Evolutionary conservation across 345 rosid species (phyloP), one percentile per base, ranked within the genome.

Genomic region (Anastatica hierochuntica): DNA sequence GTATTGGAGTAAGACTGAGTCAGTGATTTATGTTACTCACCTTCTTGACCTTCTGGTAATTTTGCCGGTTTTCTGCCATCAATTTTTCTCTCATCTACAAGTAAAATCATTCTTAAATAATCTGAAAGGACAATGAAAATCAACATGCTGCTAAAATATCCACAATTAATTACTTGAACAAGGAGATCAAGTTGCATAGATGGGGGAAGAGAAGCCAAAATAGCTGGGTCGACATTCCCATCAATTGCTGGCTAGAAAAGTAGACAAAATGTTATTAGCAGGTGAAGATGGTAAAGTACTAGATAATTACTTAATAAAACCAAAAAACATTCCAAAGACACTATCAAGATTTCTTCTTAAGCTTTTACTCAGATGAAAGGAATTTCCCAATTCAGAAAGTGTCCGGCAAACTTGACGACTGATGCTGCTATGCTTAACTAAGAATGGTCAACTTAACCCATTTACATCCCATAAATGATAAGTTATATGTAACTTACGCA

Each of bases 61-160:
- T 79, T 65, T 92, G 95, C 62, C 95, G 74, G 73, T 92, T 92
- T 74, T 88, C 96, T 52, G 95, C 95, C 90, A 92, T 92, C 80
- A 83, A 67, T 54, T 75, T 76, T 76, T 92, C 98, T 72, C 94
- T 81, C 95, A 92, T 88, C 98, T 92, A 63, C 64, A 67, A 23
- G 53, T 43, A 20, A 59, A 15, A 45, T 33, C 21, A 53, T 65
- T 29, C 65, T 34, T 26, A 27, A 57, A 14, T 15, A 41, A 57
- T 10, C 13, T 14, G 11, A 52, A 42, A 12, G 34, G 48, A 62
- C 23, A 61, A 56, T 36, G 46, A 17, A 45, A 40, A 27, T 60
- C 36, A 53, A 60, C 44, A 46, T 56, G 40, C 51, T 8, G 44
- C 16, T 16, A 64, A 55, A 23, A 37, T 29, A 56, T 49, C 48